Evolutionary conservation across 257 asterid genomes (phyloP), one percentile per base, ranked within the genome.

Genomic region (Nicotiana knightiana): DNA sequence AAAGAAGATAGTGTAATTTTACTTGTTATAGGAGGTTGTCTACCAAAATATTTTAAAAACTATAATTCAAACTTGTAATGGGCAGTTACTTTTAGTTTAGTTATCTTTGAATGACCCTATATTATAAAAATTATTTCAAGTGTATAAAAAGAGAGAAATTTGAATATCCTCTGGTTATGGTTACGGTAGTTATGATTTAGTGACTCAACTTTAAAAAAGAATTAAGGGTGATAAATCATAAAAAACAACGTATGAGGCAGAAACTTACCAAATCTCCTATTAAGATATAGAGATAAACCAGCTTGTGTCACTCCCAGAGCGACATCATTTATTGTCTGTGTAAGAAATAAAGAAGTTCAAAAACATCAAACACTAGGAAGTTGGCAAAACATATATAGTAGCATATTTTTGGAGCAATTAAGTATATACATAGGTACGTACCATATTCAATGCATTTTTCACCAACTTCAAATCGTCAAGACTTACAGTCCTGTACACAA

Each of bases 281-380:
- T 87, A 24, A 87, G 90, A 73, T 87, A 87, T 6, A 68, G 80
- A 70, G 88, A 87, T 55, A 87, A 78, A 39, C 84, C 90, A 57
- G 86, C 88, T 67, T 87, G 88, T 51, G 82, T 83, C 18, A 85
- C 78, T 57, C 88, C 90, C 32, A 87, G 55, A 11, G 88, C 90
- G 4, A 87, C 90, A 76, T 87, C 90, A 21, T 87, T 87, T 71
- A 87, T 84, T 0, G 90, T 87, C 90, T 87, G 86, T 65, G 24
- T 1, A 35, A 30, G 11, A 21, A 35, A 79, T 16, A 15, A 32
- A 3, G 10, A 83, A 57, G 68, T 63, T 32, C 35, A 62, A 62
- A 62, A 10, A 24, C 17, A 12, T 64, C 21, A 64, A 64, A 63
- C 35, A 12, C 26, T 1, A 53, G n/a, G n/a, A 54, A 54, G 37